Evolutionary conservation across 1,284 basidiomycete species (phyloP).

Genomic region (Ustanciosporium gigantosporum): DNA sequence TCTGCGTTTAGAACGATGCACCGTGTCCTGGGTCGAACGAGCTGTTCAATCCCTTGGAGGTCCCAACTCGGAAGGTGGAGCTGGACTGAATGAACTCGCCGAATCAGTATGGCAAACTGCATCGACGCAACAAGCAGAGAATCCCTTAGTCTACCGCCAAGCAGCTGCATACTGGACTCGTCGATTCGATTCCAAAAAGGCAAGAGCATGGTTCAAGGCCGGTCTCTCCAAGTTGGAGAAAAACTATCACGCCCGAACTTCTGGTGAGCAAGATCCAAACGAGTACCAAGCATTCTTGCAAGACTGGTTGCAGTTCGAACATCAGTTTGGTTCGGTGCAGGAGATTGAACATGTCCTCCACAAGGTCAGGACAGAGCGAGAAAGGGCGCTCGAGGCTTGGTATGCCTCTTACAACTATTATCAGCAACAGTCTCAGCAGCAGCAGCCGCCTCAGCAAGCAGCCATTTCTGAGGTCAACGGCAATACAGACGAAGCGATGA

Average conservation of each 20-base stretch:
- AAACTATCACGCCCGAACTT: slow-evolving; percentile 4
- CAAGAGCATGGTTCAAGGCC: slow-evolving; percentile 39
- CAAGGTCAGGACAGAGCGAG: slow-evolving; percentile 62
- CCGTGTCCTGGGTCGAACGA: slow-evolving; percentile 50
- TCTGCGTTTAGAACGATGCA: slow-evolving; percentile 27
- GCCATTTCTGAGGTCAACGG: slow-evolving; percentile 2
- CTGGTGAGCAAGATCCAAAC: slow-evolving; percentile 1
- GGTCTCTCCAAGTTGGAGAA: slow-evolving; percentile 25
- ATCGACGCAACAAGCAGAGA: slow-evolving; percentile 33
- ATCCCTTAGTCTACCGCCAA: slow-evolving; percentile 31
- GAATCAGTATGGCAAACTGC: slow-evolving; percentile 49
- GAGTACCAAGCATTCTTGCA: slow-evolving; percentile 75
- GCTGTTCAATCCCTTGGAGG: slow-evolving; percentile 36
- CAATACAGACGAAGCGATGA: slow-evolving; percentile 3
- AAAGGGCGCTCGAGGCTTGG: slow-evolving; percentile 65
- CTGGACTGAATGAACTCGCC: slow-evolving; percentile 42
- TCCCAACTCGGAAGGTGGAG: slow-evolving; percentile 27
- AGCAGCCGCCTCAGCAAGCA: not conserved
- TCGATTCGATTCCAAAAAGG: slow-evolving; percentile 36
- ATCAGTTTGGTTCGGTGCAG: slow-evolving; percentile 74
- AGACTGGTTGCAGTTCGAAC: slow-evolving; percentile 83
- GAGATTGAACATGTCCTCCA: slow-evolving; percentile 70
- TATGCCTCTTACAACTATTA: slow-evolving; percentile 26
- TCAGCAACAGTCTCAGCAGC: not conserved
- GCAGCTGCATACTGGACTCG: slow-evolving; percentile 46